A percentile compares a stretch with the other conserved stretches of the same genome.
Conservation (phyloP, 2,329 filamentous ascomycete genomes). For the Xylaria multiplex region DNA sequence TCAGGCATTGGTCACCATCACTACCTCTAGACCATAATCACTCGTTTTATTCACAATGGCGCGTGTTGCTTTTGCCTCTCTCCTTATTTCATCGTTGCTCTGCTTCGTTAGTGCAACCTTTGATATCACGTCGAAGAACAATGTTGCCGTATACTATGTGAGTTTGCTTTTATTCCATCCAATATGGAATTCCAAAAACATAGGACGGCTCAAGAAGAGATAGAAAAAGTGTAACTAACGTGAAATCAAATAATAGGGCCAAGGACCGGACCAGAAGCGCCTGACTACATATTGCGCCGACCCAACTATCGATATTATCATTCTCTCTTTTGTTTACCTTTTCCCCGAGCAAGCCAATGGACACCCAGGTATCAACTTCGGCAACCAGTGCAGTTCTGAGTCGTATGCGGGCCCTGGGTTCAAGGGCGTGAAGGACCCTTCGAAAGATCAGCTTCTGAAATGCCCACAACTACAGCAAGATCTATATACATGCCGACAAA, state of each 20-base stretch:
- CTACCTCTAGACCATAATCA: slow-evolving; percentile 13
- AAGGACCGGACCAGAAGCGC: slow-evolving; percentile 52
- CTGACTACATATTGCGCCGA: slow-evolving; percentile 54
- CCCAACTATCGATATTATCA: slow-evolving; percentile 54
- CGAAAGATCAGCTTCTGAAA: slow-evolving; percentile 49
- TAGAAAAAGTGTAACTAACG: slow-evolving; percentile 9
- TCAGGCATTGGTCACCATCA: slow-evolving; percentile 14
- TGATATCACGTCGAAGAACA: slow-evolving; percentile 49
- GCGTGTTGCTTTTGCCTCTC: slow-evolving; percentile 33
- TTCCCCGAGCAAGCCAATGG: slow-evolving; percentile 57
- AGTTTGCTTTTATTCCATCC: slow-evolving; percentile 22
- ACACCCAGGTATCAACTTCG: slow-evolving; percentile 54
- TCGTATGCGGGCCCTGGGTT: slow-evolving; percentile 50
- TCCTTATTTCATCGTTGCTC: slow-evolving; percentile 34
- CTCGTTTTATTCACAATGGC: slow-evolving; percentile 38
- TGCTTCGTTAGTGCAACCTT: slow-evolving; percentile 44
- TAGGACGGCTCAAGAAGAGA: not conserved
- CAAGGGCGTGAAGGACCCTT: slow-evolving; percentile 46
- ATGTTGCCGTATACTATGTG: slow-evolving; percentile 58
- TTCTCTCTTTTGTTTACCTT: slow-evolving; percentile 55
- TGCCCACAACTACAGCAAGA: slow-evolving; percentile 52
- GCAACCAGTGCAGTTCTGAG: slow-evolving; percentile 53
- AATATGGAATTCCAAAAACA: not conserved
- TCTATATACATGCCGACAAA: slow-evolving; percentile 53
- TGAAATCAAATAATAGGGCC: slow-evolving; percentile 48